Conservation (phyloP, 2,329 filamentous ascomycete genomes). For the Botrytis galanthina region DNA sequence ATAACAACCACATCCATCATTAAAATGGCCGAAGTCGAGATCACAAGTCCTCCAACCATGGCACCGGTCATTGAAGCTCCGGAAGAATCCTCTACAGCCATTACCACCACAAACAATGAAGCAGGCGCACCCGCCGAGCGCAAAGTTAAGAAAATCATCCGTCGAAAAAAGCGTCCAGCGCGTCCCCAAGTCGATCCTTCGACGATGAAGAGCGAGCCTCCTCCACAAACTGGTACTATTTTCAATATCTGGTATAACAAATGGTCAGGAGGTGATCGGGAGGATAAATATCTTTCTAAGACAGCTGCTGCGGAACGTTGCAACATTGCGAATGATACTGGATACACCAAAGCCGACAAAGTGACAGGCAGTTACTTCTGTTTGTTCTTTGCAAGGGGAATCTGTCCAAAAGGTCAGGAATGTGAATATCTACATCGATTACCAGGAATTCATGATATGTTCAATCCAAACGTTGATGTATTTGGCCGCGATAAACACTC, state of each 20-base stretch:
- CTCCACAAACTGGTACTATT: slow-evolving; percentile 88
- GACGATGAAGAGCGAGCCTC: slow-evolving; percentile 77
- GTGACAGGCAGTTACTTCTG: slow-evolving; percentile 86
- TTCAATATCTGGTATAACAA: slow-evolving; percentile 99
- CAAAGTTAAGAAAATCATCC: slow-evolving; percentile 87
- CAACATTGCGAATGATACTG: slow-evolving; percentile 76
- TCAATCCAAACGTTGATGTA: slow-evolving; percentile 91
- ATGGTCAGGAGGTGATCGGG: slow-evolving; percentile 92
- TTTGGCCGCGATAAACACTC: slow-evolving; percentile 91
- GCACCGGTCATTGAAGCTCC: slow-evolving; percentile 21
- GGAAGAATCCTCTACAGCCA: slow-evolving; percentile 29
- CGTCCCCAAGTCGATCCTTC: slow-evolving; percentile 86
- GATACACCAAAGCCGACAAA: slow-evolving; percentile 75
- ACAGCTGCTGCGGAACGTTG: slow-evolving; percentile 81
- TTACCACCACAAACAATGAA: slow-evolving; percentile 34
- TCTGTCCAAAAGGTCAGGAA: slow-evolving; percentile 82
- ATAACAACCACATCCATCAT: slow-evolving; percentile 20
- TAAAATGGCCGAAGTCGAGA: slow-evolving; percentile 35
- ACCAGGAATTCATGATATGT: slow-evolving; percentile 82
- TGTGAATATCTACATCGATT: slow-evolving; percentile 93
- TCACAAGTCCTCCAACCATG: slow-evolving; percentile 29
- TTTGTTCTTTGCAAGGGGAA: slow-evolving; percentile 81
- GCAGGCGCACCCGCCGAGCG: slow-evolving; percentile 33
- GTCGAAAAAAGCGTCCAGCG: slow-evolving; percentile 86
- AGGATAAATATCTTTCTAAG: slow-evolving; percentile 85